Percentiles rank a stretch among this genome's conserved stretches.
Evolutionary conservation across 179 eudicot genomes (phyloP).

Genomic region (Silene noctiflora): DNA sequence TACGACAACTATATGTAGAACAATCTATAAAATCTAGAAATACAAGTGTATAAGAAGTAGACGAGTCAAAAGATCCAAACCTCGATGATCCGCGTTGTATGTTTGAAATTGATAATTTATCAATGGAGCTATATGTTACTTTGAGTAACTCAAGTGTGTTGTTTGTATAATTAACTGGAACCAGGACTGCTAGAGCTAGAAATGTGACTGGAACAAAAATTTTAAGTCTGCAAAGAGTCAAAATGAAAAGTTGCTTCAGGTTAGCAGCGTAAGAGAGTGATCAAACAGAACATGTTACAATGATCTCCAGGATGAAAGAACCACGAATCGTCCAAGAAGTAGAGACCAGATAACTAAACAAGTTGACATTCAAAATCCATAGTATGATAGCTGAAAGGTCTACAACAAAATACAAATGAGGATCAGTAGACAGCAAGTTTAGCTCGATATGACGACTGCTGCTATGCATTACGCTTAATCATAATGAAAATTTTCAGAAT

Average conservation of each 20-base stretch:
- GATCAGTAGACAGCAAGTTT: no score
- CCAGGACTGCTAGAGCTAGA: conserved; percentile 65
- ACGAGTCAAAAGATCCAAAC: conserved; percentile 30
- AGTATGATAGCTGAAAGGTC: no score
- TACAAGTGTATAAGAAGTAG: neutral
- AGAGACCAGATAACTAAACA: no score
- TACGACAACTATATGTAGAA: no score
- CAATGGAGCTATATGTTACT: conserved; percentile 60
- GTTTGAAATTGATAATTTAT: conserved; percentile 91
- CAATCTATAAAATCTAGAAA: neutral
- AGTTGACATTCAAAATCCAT: no score
- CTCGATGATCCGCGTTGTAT: conserved; percentile 68
- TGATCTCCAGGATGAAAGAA: neutral
- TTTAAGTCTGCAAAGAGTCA: conserved; percentile 58
- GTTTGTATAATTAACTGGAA: conserved; percentile 85
- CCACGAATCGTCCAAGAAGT: neutral
- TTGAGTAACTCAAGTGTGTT: conserved; percentile 35
- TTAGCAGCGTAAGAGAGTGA: neutral
- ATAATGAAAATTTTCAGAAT: no score
- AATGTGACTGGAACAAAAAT: conserved; percentile 80
- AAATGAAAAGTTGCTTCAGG: neutral
- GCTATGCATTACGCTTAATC: no score
- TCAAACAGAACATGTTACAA: neutral
- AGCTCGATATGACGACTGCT: no score
- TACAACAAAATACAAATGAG: no score